Percentiles rank a stretch among this genome's conserved stretches.
Conservation (phyloP, 2,329 filamentous ascomycete species). For the Alternaria sp. region DNA sequence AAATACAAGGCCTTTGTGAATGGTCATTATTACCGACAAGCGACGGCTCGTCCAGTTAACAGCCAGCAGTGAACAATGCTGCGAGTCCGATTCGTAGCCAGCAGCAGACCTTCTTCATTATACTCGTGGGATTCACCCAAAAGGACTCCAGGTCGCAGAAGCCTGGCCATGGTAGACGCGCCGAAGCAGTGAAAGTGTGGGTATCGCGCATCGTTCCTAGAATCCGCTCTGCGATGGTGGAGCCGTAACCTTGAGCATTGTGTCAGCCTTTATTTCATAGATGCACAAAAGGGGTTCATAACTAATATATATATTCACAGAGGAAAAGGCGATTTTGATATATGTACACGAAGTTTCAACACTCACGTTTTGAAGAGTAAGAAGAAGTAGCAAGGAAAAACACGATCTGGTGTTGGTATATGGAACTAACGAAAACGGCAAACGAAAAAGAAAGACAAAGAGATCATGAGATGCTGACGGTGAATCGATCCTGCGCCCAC, state of each 20-base stretch:
- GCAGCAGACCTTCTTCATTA: neutral
- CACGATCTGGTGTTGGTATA: conserved; percentile 2
- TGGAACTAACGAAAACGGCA: neutral
- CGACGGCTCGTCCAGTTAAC: neutral
- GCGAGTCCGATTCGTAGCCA: neutral
- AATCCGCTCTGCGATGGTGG: neutral
- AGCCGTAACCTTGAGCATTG: neutral
- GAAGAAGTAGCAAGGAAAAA: neutral
- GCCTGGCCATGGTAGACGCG: neutral
- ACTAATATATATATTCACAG: neutral
- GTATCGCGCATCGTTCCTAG: neutral
- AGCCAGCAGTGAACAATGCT: neutral
- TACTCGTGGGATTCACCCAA: neutral
- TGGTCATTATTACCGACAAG: neutral
- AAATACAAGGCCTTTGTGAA: neutral
- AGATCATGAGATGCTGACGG: neutral
- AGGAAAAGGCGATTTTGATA: neutral
- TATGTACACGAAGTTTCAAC: neutral
- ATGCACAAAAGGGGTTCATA: neutral
- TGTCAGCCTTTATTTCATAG: neutral
- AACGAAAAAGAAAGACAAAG: neutral
- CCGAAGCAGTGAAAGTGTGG: neutral
- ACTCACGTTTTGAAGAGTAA: neutral
- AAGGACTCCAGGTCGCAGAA: neutral
- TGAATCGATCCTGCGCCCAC: conserved; percentile 2